Evolutionary conservation across 129 eudicot species (phyloP).

Genomic region (Cynara cardunculus): DNA sequence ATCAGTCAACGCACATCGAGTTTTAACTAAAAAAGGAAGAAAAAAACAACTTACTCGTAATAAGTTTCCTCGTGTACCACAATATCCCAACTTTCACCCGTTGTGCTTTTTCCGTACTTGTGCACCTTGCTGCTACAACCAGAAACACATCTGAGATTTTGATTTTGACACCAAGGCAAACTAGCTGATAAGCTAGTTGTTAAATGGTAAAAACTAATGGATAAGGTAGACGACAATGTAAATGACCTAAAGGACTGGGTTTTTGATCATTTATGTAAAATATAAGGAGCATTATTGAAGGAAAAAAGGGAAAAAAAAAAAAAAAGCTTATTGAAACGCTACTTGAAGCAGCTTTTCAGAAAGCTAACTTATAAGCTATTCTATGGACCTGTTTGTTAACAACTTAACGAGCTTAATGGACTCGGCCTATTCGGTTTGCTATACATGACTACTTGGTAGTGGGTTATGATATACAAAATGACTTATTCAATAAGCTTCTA

Average conservation of each 20-base stretch:
- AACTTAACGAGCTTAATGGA: too few species aligned
- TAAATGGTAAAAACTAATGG: background rate
- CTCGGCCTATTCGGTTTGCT: too few species aligned
- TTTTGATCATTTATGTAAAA: background rate
- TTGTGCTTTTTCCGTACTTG: constrained; percentile 93
- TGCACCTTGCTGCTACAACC: constrained; percentile 76
- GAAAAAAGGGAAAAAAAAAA: too few species aligned
- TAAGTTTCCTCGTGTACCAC: constrained; percentile 88
- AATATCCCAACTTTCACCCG: constrained; percentile 94
- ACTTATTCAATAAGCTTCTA: too few species aligned
- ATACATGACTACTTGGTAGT: too few species aligned
- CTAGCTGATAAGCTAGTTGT: background rate
- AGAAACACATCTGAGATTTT: constrained; percentile 7
- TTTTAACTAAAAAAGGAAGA: background rate
- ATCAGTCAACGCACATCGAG: background rate
- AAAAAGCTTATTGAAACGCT: background rate
- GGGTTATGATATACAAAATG: too few species aligned
- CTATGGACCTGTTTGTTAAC: background rate
- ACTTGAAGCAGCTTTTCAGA: background rate
- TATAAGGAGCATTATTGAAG: background rate
- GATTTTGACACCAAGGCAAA: background rate
- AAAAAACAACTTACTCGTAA: constrained; percentile 57
- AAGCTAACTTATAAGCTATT: background rate
- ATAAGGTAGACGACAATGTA: background rate
- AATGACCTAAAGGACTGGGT: background rate